A percentile compares a stretch with the other conserved stretches of the same genome.
phyloP scores from a whole-genome alignment of 2,329 filamentous ascomycete genomes.

The Aspergillus intermedius region DNA sequence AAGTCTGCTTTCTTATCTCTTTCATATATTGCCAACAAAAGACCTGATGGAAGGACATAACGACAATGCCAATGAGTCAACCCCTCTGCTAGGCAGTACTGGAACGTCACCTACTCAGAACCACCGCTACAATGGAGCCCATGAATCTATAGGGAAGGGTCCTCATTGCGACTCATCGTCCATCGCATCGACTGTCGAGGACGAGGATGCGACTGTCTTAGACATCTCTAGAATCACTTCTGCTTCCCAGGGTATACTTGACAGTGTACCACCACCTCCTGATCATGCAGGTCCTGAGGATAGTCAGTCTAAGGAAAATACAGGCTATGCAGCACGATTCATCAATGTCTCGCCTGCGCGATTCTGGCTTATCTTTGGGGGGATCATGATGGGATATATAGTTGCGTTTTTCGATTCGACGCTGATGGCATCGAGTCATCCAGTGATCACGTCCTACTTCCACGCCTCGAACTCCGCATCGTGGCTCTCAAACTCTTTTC shows the following conservation, averaged over 20 bases:
- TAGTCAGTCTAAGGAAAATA: slow-evolving; percentile 5
- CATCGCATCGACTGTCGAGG: slow-evolving; percentile 4
- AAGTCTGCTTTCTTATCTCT: no score
- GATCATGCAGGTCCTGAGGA: slow-evolving; percentile 7
- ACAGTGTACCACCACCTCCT: slow-evolving; percentile 14
- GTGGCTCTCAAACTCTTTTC: slow-evolving; percentile 73
- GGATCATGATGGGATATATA: slow-evolving; percentile 54
- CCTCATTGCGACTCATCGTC: slow-evolving; percentile 5
- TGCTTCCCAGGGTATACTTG: slow-evolving; percentile 19
- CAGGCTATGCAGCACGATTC: slow-evolving; percentile 26
- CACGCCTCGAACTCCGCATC: slow-evolving; percentile 70
- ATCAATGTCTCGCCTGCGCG: slow-evolving; percentile 35
- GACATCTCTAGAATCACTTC: slow-evolving; percentile 21
- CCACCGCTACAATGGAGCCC: no score
- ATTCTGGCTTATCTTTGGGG: slow-evolving; percentile 59
- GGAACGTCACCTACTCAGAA: no score
- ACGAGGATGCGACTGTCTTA: slow-evolving; percentile 15
- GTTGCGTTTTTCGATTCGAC: slow-evolving; percentile 64
- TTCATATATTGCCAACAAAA: no score
- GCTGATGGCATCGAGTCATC: slow-evolving; percentile 74
- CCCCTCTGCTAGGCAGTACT: slow-evolving; percentile 9
- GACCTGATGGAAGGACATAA: no score
- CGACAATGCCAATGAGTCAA: slow-evolving; percentile 9
- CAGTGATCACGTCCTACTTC: slow-evolving; percentile 76
- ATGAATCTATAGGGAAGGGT: not conserved